Conservation (phyloP, 306 rosid genomes). For the Gynostemma pentaphyllum region DNA sequence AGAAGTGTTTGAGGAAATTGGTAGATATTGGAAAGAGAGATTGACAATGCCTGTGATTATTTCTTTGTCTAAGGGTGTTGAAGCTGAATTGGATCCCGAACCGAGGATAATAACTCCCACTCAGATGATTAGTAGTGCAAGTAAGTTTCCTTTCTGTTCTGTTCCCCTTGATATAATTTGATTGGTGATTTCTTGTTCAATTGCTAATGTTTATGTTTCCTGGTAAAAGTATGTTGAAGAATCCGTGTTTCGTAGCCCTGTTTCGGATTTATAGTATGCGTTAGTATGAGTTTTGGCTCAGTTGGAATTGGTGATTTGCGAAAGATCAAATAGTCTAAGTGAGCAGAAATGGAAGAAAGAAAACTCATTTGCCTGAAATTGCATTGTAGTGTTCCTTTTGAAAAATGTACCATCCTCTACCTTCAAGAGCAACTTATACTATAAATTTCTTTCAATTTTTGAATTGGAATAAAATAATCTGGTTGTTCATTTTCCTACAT, state of each 20-base stretch:
- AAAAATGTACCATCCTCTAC: background rate
- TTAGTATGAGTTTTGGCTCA: background rate
- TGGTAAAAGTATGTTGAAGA: background rate
- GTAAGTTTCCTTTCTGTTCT: conserved; percentile 32
- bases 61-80: conserved; percentile 90
- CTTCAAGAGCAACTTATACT: background rate
- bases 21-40: conserved; percentile 88
- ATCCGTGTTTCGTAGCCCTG: background rate
- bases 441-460: too few relatives aligned
- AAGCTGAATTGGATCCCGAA: conserved; percentile 70
- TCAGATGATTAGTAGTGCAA: conserved; percentile 73
- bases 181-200: too few relatives aligned
- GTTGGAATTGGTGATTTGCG: background rate
- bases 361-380: background rate
- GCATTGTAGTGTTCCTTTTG: too few relatives aligned
- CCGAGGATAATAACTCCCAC: conserved; percentile 85
- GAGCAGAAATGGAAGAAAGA: background rate
- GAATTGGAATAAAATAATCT: background rate
- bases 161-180: background rate
- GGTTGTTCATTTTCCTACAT: background rate
- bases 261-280: background rate
- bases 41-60: conserved; percentile 60
- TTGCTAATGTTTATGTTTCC: background rate
- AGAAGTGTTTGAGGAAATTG: conserved; percentile 64
- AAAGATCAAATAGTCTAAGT: background rate